Evolutionary conservation across 768 basidiomycete genomes (phyloP).

Genomic region (Mycena vulgaris): DNA sequence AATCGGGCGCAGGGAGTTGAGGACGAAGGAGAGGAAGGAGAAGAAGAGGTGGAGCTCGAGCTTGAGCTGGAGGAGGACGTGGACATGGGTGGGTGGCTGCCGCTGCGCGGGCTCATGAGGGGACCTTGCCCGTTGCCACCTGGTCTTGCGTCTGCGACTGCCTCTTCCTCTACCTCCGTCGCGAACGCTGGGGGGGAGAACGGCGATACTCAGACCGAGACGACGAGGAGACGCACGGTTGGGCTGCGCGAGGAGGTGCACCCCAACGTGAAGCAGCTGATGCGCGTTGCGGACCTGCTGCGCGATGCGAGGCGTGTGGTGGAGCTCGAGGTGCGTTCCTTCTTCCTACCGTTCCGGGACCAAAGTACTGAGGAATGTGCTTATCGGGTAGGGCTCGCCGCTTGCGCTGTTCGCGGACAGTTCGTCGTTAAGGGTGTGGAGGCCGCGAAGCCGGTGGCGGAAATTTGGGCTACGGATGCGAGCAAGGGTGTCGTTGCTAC

Average conservation of each 20-base stretch:
- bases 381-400: constrained; percentile 58
- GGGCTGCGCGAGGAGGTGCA: constrained; percentile 62
- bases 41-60: constrained; percentile 63
- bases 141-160: too few species aligned
- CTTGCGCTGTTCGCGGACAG: constrained; percentile 51
- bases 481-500: too few species aligned
- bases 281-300: constrained; percentile 91
- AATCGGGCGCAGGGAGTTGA: constrained; percentile 22
- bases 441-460: constrained; percentile 28
- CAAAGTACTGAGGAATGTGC: not conserved
- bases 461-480: too few species aligned
- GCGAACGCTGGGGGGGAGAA: too few species aligned
- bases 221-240: constrained; percentile 39
- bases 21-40: not conserved
- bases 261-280: constrained; percentile 96
- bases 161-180: too few species aligned
- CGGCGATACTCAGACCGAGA: not conserved
- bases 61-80: constrained; percentile 88
- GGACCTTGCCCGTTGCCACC: too few species aligned
- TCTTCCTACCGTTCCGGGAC: not conserved
- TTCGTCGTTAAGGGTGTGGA: constrained; percentile 52
- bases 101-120: constrained; percentile 62
- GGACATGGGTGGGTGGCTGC: constrained; percentile 90
- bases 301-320: constrained; percentile 77
- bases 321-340: constrained; percentile 67